Percentiles rank a stretch among this genome's conserved stretches.
Conservation (phyloP, 1,284 basidiomycete species). For the Coniferiporia sulphurascens region DNA sequence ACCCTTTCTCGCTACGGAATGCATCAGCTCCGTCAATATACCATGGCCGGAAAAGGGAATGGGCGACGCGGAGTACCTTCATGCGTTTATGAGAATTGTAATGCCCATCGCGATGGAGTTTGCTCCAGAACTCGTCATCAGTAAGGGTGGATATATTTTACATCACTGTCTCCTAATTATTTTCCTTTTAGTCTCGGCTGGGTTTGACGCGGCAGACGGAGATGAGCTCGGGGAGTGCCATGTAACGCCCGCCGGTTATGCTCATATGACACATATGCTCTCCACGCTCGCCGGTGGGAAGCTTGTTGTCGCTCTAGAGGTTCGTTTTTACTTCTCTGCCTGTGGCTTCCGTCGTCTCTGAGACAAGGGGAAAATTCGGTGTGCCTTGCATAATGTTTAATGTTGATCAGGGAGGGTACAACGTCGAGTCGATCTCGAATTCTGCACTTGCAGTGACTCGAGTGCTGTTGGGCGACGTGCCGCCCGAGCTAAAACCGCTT, state of each 20-base stretch:
- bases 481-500: slow-evolving; percentile 66
- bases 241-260: slow-evolving; percentile 92
- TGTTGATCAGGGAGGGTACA: slow-evolving; percentile 82
- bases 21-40: slow-evolving; percentile 82
- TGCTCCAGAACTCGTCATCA: slow-evolving; percentile 92
- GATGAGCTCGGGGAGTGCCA: slow-evolving; percentile 89
- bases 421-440: slow-evolving; percentile 81
- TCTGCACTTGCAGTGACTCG: slow-evolving; percentile 86
- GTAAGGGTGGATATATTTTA: slow-evolving; percentile 43
- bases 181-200: slow-evolving; percentile 77
- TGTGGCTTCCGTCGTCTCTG: background rate
- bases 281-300: slow-evolving; percentile 85
- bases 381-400: background rate
- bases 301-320: slow-evolving; percentile 92
- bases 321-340: slow-evolving; percentile 29
- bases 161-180: background rate
- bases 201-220: slow-evolving; percentile 94
- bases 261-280: slow-evolving; percentile 98
- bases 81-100: slow-evolving; percentile 92
- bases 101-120: slow-evolving; percentile 99
- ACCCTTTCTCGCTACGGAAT: background rate
- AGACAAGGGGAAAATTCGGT: background rate
- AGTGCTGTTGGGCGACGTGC: slow-evolving; percentile 82
- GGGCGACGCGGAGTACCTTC: slow-evolving; percentile 93
- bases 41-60: slow-evolving; percentile 91